Base-by-base conservation (phyloP, 129 eudicot species). In the Helianthus annuus region DNA sequence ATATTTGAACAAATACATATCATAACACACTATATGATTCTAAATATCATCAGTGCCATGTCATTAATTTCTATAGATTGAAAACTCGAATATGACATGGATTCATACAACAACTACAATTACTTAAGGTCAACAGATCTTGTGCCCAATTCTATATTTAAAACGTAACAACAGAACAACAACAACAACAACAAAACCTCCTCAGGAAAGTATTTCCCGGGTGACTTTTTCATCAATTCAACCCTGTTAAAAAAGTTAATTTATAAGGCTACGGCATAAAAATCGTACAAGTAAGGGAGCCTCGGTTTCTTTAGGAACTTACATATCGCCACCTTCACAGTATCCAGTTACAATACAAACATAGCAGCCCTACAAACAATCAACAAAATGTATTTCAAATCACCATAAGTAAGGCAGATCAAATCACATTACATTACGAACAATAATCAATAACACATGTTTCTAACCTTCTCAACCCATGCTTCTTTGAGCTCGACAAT, bases 271-370 rank as follows among this genome's bases (percentile, higher is more conserved):
- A 39, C n/a, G 54, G 66, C 8, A 52, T 68, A 38, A 69, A 12
- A 36, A 69, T 40, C 39, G 52, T 27, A 10, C 45, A 63, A 49
- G 45, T 40, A 17, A 48, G 42, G 19, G 42, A 24, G 48, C 44
- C 7, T 55, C 24, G 10, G 45, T 65, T 8, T 49, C 48, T 42
- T 15, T 48, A 64, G 38, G 52, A 8, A 88, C 99, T 94, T 83
- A 94, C 99, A 94, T 90, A 80, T 94, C 99, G 58, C 99, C 99
- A 39, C 99, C 99, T 84, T 94, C 99, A 71, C 99, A 94, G 39
- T 94, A 94, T 52, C 99, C 99, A 4, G 99, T 94, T 24, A 94
- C 93, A 58, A 94, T 94, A 82, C 99, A 94, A 58, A 94, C 99
- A 83, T 94, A 94, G 86, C 99, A 94, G 19, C 99, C 99, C 99